phyloP scores from a whole-genome alignment of 148 eudicot species.

The Fagopyrum tataricum region DNA sequence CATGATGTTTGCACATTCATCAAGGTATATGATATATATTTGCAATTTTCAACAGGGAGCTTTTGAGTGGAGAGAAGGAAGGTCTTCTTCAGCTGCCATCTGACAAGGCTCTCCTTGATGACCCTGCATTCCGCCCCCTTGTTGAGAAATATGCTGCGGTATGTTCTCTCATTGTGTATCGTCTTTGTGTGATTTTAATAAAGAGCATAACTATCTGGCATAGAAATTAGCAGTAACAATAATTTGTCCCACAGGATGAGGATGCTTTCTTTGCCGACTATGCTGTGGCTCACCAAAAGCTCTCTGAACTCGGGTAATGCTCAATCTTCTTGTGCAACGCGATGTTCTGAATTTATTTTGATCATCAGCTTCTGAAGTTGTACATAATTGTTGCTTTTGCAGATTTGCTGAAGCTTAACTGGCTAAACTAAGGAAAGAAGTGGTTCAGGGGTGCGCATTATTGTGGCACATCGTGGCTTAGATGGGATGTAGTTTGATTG shows the following conservation, averaged over 20 bases:
- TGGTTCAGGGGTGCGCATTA: background rate
- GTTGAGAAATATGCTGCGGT: slow-evolving; percentile 93
- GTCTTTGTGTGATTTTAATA: background rate
- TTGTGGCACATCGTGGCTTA: background rate
- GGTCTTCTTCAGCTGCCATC: slow-evolving; percentile 87
- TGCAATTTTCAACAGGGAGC: slow-evolving; percentile 46
- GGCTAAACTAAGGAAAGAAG: background rate
- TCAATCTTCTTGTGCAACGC: background rate
- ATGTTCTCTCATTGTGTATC: slow-evolving; percentile 7
- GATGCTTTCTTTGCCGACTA: slow-evolving; percentile 94
- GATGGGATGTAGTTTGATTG: background rate
- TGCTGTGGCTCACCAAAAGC: slow-evolving; percentile 80
- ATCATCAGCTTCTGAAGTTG: background rate
- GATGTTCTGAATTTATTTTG: background rate
- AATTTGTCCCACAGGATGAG: slow-evolving; percentile 48
- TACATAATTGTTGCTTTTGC: background rate
- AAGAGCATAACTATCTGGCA: background rate
- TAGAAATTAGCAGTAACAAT: background rate
- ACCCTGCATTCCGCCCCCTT: slow-evolving; percentile 72
- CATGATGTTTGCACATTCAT: background rate
- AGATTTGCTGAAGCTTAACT: slow-evolving; percentile 13
- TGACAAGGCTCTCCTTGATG: slow-evolving; percentile 76
- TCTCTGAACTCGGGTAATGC: slow-evolving; percentile 88
- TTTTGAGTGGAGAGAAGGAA: slow-evolving; percentile 82
- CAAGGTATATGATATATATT: background rate